Evolutionary conservation across 2,329 filamentous ascomycete species (phyloP), one percentile per base, ranked within the genome.

Genomic region (Aspergillus ibericus): DNA sequence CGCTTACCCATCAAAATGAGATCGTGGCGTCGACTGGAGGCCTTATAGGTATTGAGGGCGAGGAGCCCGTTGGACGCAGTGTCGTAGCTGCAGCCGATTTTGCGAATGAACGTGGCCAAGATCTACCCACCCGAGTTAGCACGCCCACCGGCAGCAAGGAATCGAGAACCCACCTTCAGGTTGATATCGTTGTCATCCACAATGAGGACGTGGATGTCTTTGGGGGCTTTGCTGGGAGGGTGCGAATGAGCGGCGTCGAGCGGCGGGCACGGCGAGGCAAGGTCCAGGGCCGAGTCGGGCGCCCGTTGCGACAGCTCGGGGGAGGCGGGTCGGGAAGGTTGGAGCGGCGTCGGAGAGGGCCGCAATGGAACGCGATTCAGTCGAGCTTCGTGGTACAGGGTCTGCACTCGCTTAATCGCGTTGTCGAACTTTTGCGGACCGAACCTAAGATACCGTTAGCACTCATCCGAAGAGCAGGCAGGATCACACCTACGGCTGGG

Each of bases 171-270:
- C 4, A 70, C 68, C 59, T 68, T 68, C 2, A 76, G 64, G 46
- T 78, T 77, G 55, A 78, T 75, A 2, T 70, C 66, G 55, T 77
- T 77, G 55, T 77, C 75, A 56, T 77, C 75, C 1, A 78, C 75
- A 2, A 78, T 64, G 1, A 77, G 67, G 9, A 77, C 63, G 50
- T 66, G 67, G 32, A 56, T 59, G 52, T 48, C 20, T 12, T 51
- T 47, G 4, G 40, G 40, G 2, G 42, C 32, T 22, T 58, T 50
- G 4, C 32, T n/a, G 7, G 32, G 32, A 1, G 47, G 27, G n/a
- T 46, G 16, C 18, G 18, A 7, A 38, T 32, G 20, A 2, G 27
- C 12, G 2, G 13, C 8, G 10, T 27, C 18, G 6, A 38, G 13
- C 10, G 49, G 32, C 29, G 49, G 13, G 20, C 22, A 29, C 6